Base-by-base conservation (phyloP, 345 rosid species). In the Pistacia integerrima region DNA sequence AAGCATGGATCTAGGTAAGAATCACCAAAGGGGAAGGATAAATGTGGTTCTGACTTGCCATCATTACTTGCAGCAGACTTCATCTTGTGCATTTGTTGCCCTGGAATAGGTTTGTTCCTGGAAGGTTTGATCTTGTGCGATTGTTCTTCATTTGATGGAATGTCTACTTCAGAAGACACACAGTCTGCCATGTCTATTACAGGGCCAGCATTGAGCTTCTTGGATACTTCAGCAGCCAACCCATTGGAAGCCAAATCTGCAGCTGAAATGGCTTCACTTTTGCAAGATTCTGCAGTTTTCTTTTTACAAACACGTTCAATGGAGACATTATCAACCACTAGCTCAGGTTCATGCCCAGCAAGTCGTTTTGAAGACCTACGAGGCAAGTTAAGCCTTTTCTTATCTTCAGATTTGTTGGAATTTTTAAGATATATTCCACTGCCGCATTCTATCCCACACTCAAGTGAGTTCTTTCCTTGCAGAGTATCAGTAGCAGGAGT, bases 1-100 rank as follows among this genome's bases (percentile, higher is more conserved):
- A 75, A 80, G 76, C 84, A 84, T 4, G 74, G 79, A 28, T 84
- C 85, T 74, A 79, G 73, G 65, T 74, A 73, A 5, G 78, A 69
- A 73, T 76, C 74, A 46, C 70, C 82, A 51, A 44, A 1, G 48
- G 82, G 76, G 59, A 79, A 57, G 73, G 77, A 55, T 73, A 69
- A 36, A 8, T 66, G 57, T 30, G 38, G 74, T 36, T 80, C 81
- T 72, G 73, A 52, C 73, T 78, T 82, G 20, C 63, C 70, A 59
- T 54, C 80, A 65, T 28, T 67, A 28, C 54, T 41, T 66, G 20
- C 56, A 72, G 63, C 41, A 69, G 78, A 59, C 76, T 52, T 75
- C 44, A 46, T 17, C 57, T 41, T 62, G 22, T 51, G 69, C 10
- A 38, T 25, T 74, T 74, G 46, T 54, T 74, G 76, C 55, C 66